phyloP scores from a whole-genome alignment of 768 basidiomycete species.

The Pleurotus sapidus region DNA sequence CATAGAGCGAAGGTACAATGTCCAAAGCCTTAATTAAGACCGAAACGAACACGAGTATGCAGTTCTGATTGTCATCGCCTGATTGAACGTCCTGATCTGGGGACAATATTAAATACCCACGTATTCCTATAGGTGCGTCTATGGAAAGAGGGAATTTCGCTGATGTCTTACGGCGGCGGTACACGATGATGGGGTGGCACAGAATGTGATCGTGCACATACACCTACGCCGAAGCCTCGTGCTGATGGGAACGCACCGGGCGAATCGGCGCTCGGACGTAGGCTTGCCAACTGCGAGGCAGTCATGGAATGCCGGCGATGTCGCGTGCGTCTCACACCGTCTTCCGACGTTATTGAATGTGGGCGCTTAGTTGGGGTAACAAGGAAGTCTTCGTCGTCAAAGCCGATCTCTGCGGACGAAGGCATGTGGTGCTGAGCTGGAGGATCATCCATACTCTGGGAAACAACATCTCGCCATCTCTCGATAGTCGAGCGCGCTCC shows the following conservation, averaged over 20 bases:
- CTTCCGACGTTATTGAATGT: constrained; percentile 34
- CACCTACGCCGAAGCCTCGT: not conserved
- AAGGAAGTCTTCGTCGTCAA: not conserved
- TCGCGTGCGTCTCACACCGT: constrained; percentile 24
- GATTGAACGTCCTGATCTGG: not conserved
- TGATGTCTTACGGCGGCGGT: not conserved
- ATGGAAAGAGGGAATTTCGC: not conserved
- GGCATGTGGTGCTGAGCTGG: not conserved
- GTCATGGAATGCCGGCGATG: constrained; percentile 8
- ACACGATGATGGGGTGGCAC: constrained; percentile 1
- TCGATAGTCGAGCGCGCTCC: constrained; percentile 29
- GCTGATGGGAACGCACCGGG: not conserved
- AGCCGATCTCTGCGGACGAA: not conserved
- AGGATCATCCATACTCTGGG: constrained; percentile 17
- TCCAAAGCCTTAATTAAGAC: too few relatives aligned
- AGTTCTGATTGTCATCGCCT: not conserved
- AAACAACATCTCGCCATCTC: constrained; percentile 43
- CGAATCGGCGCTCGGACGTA: not conserved
- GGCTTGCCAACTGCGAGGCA: not conserved
- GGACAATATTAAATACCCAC: not conserved
- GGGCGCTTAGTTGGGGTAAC: constrained; percentile 31
- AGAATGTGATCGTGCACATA: not conserved
- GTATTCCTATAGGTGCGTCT: not conserved
- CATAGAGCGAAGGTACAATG: not conserved
- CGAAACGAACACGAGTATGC: too few relatives aligned